Conservation (phyloP, 1,284 basidiomycete species). For the Neonothopanus nambi region DNA sequence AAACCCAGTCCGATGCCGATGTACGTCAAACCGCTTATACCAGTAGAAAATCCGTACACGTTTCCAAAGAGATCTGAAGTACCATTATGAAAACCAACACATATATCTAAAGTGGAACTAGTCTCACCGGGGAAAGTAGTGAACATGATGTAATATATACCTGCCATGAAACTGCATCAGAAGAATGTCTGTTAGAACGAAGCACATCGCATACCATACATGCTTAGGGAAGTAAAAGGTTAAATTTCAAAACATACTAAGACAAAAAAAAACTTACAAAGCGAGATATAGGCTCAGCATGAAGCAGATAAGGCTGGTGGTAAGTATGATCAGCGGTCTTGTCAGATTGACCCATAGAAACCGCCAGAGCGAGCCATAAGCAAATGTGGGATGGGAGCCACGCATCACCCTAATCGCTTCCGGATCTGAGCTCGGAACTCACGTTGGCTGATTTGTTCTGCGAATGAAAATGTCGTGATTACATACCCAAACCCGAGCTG, state of each 20-base stretch:
- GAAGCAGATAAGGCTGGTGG: constrained; percentile 61
- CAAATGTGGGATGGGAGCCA: constrained; percentile 32
- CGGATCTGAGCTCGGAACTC: constrained; percentile 23
- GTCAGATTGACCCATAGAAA: constrained; percentile 50
- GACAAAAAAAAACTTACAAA: constrained; percentile 38
- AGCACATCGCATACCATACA: constrained; percentile 45
- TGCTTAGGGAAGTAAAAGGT: constrained; percentile 29
- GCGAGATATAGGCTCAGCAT: constrained; percentile 61
- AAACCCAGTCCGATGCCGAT: constrained; percentile 64
- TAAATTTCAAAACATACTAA: not conserved
- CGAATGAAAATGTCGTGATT: too few relatives aligned
- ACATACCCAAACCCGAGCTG: constrained; percentile 5
- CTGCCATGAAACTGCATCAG: too few relatives aligned
- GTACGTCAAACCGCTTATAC: constrained; percentile 56
- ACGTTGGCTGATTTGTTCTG: too few relatives aligned
- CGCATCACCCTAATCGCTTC: constrained; percentile 39
- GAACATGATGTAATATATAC: constrained; percentile 68
- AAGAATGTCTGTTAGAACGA: too few relatives aligned
- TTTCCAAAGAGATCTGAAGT: constrained; percentile 57
- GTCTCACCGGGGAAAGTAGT: constrained; percentile 48
- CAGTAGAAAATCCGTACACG: constrained; percentile 60
- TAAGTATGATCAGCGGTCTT: constrained; percentile 54
- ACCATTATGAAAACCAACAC: constrained; percentile 24
- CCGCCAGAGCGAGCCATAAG: constrained; percentile 34
- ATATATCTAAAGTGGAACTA: not conserved